Percentiles rank a stretch among this genome's conserved stretches.
These are phyloP conservation scores for Macrophomina tecta DNA, from an alignment of 2,329 filamentous ascomycete species.

Conservation along the genomic window DNA sequence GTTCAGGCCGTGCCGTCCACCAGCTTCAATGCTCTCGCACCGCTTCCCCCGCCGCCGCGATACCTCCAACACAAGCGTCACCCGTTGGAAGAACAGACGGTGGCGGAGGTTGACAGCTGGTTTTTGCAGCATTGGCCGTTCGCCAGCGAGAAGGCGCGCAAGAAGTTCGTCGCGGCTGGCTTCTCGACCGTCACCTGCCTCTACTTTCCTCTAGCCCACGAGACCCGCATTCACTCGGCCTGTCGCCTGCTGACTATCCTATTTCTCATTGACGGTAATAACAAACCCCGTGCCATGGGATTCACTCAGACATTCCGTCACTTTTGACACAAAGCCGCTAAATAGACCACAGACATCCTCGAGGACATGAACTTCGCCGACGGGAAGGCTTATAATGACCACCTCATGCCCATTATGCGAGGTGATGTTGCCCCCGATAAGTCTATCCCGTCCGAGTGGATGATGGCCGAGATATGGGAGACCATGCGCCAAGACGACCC, in stretches of 20 bases:
- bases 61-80: conserved; percentile 32
- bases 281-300: background rate
- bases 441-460: conserved; percentile 35
- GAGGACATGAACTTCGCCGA: conserved; percentile 51
- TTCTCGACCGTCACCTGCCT: conserved; percentile 48
- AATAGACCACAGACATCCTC: conserved; percentile 43
- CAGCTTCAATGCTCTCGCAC: background rate
- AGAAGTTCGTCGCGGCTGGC: conserved; percentile 43
- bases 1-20: background rate
- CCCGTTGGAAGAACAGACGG: conserved; percentile 36
- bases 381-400: conserved; percentile 46
- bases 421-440: conserved; percentile 42
- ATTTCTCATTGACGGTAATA: conserved; percentile 53
- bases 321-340: no score
- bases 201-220: conserved; percentile 45
- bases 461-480: conserved; percentile 48
- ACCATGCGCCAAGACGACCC: conserved; percentile 46
- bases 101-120: conserved; percentile 42
- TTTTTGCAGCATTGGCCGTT: conserved; percentile 50
- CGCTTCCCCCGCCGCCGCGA: background rate
- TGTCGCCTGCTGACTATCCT: conserved; percentile 49
- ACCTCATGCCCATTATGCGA: conserved; percentile 44
- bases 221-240: conserved; percentile 47
- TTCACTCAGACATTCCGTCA: background rate
- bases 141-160: conserved; percentile 36